Base-by-base conservation (phyloP, 2,329 filamentous ascomycete species). In the Tolypocladium guangdongense region DNA sequence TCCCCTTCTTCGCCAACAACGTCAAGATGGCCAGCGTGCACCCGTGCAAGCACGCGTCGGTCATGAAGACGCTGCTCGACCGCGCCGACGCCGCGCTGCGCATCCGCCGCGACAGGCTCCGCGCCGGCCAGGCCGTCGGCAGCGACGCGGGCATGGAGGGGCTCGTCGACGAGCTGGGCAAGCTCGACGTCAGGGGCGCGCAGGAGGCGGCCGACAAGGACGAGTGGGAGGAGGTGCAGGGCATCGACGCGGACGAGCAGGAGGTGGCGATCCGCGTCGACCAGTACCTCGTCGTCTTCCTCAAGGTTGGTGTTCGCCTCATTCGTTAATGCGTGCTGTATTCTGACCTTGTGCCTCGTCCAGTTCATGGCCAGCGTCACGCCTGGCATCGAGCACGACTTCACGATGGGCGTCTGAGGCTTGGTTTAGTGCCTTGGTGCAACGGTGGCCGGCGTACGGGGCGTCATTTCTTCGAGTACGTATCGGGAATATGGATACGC, bases 21-120 rank as follows among this genome's bases (percentile, higher is more conserved):
- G 83, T 96, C 67, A 96, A 96, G 76, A 99, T 96, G 82, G 93
- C 92, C 36, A 93, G 87, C 35, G 88, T 99, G 16, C 93, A 99
- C 66, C 93, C 93, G 4, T 99, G 93, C 81, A 95, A 93, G 68
- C 93, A 99, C 68, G 93, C 93, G 11, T 87, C 87, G 32, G 93
- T 99, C 62, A 99, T 99, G 93, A 99, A 97, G 74, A 89, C 89
- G 24, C 82, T 99, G 5, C 85, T 99, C 39, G 93, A 97, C 70
- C 89, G 93, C 37, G 93, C 93, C 48, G 92, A 99, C 66, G 90
- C 90, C 24, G 92, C 92, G 0, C 78, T 97, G 52, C 95, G 96
- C 69, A 81, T 95, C 52, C 84, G 92, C 24, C 80, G 90, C 46
- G 87, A 92, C 63, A 95, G 91, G 76, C 77, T 93, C 55, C 84